Evolutionary conservation across 495 filamentous ascomycete species (phyloP).

Genomic region (Penicillium parvum): DNA sequence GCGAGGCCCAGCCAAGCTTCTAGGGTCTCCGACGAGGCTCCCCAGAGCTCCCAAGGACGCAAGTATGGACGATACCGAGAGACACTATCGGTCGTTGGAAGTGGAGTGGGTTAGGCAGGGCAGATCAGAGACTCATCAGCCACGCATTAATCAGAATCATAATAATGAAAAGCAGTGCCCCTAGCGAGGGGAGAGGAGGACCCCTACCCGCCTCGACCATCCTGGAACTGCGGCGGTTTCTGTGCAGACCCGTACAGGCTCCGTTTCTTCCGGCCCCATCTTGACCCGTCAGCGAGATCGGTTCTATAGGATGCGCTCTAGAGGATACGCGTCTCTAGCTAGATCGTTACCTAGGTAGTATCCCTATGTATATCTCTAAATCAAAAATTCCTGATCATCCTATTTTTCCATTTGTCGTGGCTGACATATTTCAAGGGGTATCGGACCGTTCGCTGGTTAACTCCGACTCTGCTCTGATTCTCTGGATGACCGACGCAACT

Average conservation of each 20-base stretch:
- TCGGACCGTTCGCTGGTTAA: slow-evolving; percentile 1
- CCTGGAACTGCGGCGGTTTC: slow-evolving; percentile 17
- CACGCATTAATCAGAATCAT: background rate
- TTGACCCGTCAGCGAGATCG: slow-evolving; percentile 19
- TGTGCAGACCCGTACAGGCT: slow-evolving; percentile 27
- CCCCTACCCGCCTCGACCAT: slow-evolving; percentile 24
- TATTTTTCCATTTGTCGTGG: background rate
- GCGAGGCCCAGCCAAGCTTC: slow-evolving; percentile 31
- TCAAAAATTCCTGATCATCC: background rate
- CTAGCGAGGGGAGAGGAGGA: slow-evolving; percentile 3
- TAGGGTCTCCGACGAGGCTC: slow-evolving; percentile 24
- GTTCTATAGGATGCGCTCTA: slow-evolving; percentile 1
- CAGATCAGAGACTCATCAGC: background rate
- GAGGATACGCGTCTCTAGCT: too few species aligned
- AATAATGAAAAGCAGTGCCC: slow-evolving; percentile 2
- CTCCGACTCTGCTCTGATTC: slow-evolving; percentile 11
- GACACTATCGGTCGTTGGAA: slow-evolving; percentile 10
- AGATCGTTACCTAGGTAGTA: too few species aligned
- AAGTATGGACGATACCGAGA: slow-evolving; percentile 11
- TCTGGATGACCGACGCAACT: slow-evolving; percentile 11
- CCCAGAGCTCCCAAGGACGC: slow-evolving; percentile 12
- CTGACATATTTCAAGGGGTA: too few species aligned
- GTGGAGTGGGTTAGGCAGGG: slow-evolving; percentile 11
- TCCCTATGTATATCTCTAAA: too few species aligned
- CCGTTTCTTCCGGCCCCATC: slow-evolving; percentile 24